Evolutionary conservation across 768 basidiomycete species (phyloP).

Genomic region (Clathrus columnatus): DNA sequence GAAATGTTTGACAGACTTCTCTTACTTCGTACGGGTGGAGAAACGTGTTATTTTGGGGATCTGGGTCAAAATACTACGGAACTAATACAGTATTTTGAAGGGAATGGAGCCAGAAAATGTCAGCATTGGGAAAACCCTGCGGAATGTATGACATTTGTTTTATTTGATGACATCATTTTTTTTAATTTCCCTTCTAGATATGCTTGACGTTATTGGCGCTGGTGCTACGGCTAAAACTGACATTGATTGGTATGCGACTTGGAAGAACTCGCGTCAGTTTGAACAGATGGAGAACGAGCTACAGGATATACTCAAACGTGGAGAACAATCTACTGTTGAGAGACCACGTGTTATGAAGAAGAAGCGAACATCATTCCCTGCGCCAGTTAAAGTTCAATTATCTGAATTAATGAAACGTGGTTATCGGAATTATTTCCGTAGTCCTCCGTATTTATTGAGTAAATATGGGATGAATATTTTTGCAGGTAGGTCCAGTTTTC

Average conservation of each 20-base stretch:
- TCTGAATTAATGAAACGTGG: slow-evolving; percentile 37
- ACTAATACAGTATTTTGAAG: slow-evolving; percentile 70
- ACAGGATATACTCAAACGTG: slow-evolving; percentile 33
- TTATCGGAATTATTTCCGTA: slow-evolving; percentile 40
- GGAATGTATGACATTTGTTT: slow-evolving; percentile 35
- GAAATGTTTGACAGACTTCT: slow-evolving; percentile 74
- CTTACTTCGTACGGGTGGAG: slow-evolving; percentile 68
- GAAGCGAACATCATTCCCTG: slow-evolving; percentile 37
- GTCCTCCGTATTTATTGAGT: slow-evolving; percentile 44
- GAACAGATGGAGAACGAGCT: slow-evolving; percentile 43
- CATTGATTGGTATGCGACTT: slow-evolving; percentile 53
- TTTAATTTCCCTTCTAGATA: slow-evolving; percentile 15
- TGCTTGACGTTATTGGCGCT: slow-evolving; percentile 68
- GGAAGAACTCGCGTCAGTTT: slow-evolving; percentile 47
- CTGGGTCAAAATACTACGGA: slow-evolving; percentile 52
- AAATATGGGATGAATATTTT: slow-evolving; percentile 31
- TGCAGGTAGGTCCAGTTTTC: not conserved
- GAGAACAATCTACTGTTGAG: slow-evolving; percentile 17
- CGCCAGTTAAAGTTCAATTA: slow-evolving; percentile 44
- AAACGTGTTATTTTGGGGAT: slow-evolving; percentile 61
- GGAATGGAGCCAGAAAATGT: slow-evolving; percentile 57
- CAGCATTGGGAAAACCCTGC: slow-evolving; percentile 61
- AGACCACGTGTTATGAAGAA: slow-evolving; percentile 26
- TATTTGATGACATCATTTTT: not conserved
- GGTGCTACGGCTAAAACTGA: slow-evolving; percentile 51